Conservation (phyloP, 768 basidiomycete genomes). For the Rossbeevera mucosa region DNA sequence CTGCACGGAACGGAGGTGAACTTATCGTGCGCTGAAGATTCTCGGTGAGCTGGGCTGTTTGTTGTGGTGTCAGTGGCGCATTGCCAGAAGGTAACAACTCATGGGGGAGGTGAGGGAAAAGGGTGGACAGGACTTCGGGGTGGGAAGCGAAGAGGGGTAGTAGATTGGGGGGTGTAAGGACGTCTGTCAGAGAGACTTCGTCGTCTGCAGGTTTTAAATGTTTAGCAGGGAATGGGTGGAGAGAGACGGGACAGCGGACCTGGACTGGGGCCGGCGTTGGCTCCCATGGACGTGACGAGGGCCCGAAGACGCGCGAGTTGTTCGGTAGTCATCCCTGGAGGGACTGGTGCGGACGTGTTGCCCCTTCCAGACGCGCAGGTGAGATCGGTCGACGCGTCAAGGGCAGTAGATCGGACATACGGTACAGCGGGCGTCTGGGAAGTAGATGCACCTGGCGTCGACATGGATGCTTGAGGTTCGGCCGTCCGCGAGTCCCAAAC, state of each 20-base stretch:
- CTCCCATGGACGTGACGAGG: conserved; percentile 45
- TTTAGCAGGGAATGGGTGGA: not conserved
- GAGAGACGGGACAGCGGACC: conserved; percentile 8
- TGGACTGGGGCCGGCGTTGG: conserved; percentile 20
- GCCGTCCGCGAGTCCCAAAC: conserved; percentile 48
- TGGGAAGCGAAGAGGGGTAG: conserved; percentile 65
- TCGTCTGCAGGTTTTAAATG: conserved; percentile 16
- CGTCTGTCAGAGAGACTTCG: conserved; percentile 67
- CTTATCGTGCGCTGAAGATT: conserved; percentile 70
- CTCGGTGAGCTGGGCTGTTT: conserved; percentile 35
- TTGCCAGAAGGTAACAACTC: conserved; percentile 69
- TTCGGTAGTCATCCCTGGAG: conserved; percentile 45
- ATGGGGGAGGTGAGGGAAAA: conserved; percentile 80
- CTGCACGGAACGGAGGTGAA: conserved; percentile 78
- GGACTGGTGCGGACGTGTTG: conserved; percentile 4
- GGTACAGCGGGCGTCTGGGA: conserved; percentile 31
- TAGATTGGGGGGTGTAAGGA: conserved; percentile 71
- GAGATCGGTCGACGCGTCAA: not conserved
- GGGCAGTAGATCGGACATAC: conserved; percentile 12
- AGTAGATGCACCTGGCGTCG: conserved; percentile 31
- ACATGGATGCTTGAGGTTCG: conserved; percentile 45
- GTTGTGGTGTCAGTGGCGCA: conserved; percentile 22
- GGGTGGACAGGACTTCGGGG: conserved; percentile 60
- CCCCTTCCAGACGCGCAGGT: conserved; percentile 9
- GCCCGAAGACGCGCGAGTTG: conserved; percentile 60